Base-by-base conservation (phyloP, 129 eudicot genomes). In the Arctium minus region DNA sequence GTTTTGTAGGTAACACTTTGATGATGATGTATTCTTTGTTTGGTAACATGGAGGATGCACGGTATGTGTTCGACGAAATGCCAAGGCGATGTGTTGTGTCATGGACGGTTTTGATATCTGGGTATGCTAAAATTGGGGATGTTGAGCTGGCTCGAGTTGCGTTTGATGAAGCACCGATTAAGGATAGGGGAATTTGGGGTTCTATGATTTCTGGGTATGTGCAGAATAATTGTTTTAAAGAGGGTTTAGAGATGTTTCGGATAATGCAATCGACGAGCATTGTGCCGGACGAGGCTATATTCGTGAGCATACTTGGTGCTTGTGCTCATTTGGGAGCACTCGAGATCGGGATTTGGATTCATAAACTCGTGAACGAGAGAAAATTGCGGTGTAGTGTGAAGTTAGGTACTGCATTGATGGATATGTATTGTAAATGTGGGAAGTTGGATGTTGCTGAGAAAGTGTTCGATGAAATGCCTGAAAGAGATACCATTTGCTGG, bases 381-480 rank as follows among this genome's bases (percentile, higher is more conserved):
- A 80, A 79, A 50, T 27, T 87, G 80, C 71, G 22, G 2, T 8
- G 39, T 33, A 53, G 86, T 72, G 77, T 88, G 31, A 81, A 53
- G 27, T 82, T 90, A 77, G 87, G 92, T 70, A 92, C 97, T 32
- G 92, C 92, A 1, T 29, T 92, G 37, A 87, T 92, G 74, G 92
- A 92, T 71, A 88, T 92, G 97, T 92, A 92, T 78, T 86, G 88
- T 18, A 92, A 92, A 87, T 90, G 94, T 78, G 94, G 97, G 79
- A 79, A 85, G 67, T 80, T 90, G 76, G 88, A 89, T 72, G 56
- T 83, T 3, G 97, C 94, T 0, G 84, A 88, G 79, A 86, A 87
- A 7, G 86, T 90, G 83, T 92, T 92, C 12, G 35, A 86, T 79
- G 85, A 86, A 85, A 86, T 89, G 91, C 77, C 85, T 36, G 82